phyloP scores from a whole-genome alignment of 225 moss, liverwort and hornwort species.

The Neckera pumila region DNA sequence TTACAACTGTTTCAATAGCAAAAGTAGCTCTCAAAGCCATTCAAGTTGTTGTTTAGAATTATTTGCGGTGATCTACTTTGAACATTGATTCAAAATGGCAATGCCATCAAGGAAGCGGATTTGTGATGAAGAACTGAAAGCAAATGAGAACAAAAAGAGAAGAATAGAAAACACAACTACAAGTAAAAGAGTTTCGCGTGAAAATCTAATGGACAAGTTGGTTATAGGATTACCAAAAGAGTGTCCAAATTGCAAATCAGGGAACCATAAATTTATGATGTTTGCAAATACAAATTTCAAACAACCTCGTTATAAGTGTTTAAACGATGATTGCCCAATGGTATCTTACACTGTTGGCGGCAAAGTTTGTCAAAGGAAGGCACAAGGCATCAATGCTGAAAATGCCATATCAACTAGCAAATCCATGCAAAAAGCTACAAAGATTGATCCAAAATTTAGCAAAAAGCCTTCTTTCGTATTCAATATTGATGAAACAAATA shows the following conservation, averaged over 20 bases:
- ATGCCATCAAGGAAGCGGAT: not conserved
- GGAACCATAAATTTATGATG: not conserved
- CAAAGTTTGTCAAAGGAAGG: not conserved
- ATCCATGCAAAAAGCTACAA: not conserved
- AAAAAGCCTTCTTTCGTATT: not conserved
- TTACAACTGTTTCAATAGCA: too few species aligned
- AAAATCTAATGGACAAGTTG: not conserved
- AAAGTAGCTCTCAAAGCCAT: not conserved
- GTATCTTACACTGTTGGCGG: not conserved
- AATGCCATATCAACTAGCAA: not conserved
- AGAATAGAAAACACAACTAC: not conserved
- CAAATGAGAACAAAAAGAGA: not conserved
- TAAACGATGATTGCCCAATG: not conserved
- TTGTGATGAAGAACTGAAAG: not conserved
- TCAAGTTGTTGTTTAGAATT: not conserved
- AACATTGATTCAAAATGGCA: not conserved
- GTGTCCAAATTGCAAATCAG: not conserved
- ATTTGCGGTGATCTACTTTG: not conserved
- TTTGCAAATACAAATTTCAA: not conserved
- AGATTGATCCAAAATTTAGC: not conserved
- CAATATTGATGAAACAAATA: too few species aligned
- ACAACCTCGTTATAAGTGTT: not conserved
- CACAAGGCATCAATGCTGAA: not conserved
- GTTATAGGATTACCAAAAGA: not conserved
- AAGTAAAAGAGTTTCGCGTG: accelerated